Evolutionary conservation across 2,329 filamentous ascomycete genomes (phyloP).

Genomic region (Penicillium crustosum): DNA sequence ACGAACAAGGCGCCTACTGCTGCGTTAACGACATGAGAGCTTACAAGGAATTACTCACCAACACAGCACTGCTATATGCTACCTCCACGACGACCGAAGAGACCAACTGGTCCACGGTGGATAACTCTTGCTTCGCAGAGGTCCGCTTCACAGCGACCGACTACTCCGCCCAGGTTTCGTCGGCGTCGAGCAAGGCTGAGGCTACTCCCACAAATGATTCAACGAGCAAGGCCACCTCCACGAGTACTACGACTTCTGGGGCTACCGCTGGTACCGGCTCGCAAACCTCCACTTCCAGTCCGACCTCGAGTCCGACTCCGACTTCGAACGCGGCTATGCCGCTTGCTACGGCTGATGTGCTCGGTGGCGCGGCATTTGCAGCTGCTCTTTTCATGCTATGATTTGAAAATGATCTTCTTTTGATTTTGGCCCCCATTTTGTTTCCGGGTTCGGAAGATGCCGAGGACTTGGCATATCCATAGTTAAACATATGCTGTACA

Average conservation of each 20-base stretch:
- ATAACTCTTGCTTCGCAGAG: neutral
- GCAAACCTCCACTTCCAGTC: neutral
- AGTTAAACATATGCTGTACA: too few species aligned
- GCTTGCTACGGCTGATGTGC: neutral
- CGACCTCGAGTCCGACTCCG: neutral
- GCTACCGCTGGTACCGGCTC: neutral
- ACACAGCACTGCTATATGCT: neutral
- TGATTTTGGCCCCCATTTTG: neutral
- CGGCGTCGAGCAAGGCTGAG: neutral
- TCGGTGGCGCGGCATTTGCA: conserved; percentile 6
- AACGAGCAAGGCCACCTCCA: neutral
- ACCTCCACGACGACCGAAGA: neutral
- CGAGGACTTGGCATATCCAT: neutral
- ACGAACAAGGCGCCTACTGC: conserved; percentile 1
- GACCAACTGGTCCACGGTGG: neutral
- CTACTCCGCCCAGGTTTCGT: conserved; percentile 12
- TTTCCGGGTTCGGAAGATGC: neutral
- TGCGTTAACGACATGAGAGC: conserved; percentile 2
- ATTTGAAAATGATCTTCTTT: neutral
- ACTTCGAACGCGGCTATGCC: conserved; percentile 8
- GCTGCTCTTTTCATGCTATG: conserved; percentile 11
- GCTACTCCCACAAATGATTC: neutral
- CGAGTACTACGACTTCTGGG: neutral
- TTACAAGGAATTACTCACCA: neutral
- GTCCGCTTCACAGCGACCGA: conserved; percentile 11